Evolutionary conservation across 306 rosid genomes (phyloP).

Genomic region (Calophaca sinica): DNA sequence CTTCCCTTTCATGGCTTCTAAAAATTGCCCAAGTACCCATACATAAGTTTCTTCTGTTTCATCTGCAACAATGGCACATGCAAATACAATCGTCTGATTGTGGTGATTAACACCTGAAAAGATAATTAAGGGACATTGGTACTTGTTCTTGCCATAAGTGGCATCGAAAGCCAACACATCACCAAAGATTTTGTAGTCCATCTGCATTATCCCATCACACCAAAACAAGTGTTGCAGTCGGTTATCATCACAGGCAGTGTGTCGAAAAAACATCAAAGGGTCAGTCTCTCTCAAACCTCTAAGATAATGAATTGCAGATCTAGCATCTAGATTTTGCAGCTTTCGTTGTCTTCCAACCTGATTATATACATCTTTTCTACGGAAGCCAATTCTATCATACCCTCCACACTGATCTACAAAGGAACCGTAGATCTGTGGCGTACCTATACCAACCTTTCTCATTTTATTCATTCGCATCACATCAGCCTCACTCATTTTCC

Average conservation of each 20-base stretch:
- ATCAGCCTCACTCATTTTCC: no score
- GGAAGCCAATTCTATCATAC: no score
- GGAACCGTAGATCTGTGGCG: no score
- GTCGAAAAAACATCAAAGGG: not conserved
- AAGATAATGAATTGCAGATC: no score
- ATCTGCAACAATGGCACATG: not conserved
- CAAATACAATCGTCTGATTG: not conserved
- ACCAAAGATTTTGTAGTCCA: not conserved
- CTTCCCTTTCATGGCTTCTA: not conserved
- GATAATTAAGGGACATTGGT: not conserved
- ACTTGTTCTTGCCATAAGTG: not conserved
- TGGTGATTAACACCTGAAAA: not conserved
- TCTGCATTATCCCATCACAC: not conserved
- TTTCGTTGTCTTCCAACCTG: no score
- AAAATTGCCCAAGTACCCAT: not conserved
- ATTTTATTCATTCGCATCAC: no score
- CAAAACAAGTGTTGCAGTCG: not conserved
- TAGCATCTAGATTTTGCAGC: no score
- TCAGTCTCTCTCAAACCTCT: no score
- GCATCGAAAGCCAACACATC: not conserved
- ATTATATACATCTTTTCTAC: no score
- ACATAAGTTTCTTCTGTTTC: not conserved
- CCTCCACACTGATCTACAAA: no score
- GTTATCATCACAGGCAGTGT: not conserved
- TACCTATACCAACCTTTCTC: no score